Percentiles rank a stretch among this genome's conserved stretches.
Conservation (phyloP, 805 yeast species). For the Schwanniomyces polymorphus region DNA sequence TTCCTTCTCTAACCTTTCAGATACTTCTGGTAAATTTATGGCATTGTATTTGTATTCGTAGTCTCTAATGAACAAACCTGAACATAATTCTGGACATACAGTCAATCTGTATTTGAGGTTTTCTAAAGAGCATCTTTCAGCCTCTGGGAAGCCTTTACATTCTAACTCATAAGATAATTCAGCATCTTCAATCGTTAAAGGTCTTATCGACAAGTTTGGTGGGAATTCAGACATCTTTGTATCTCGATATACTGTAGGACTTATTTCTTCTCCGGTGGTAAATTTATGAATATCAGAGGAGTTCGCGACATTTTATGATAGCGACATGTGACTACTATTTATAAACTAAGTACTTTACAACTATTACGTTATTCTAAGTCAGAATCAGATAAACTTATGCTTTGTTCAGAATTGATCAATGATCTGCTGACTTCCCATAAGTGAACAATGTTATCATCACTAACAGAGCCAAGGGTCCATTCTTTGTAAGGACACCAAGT, state of each 20-base stretch:
- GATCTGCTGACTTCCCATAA: constrained; percentile 50
- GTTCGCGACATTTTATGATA: not conserved
- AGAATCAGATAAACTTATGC: constrained; percentile 10
- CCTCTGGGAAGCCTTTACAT: constrained; percentile 62
- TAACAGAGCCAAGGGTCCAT: constrained; percentile 72
- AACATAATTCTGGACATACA: constrained; percentile 85
- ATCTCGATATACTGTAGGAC: not conserved
- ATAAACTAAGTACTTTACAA: not conserved
- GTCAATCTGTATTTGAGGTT: constrained; percentile 66
- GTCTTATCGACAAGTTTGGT: constrained; percentile 59
- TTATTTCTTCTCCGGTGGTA: not conserved
- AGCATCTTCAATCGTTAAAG: constrained; percentile 73
- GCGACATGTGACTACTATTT: not conserved
- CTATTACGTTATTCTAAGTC: constrained; percentile 22
- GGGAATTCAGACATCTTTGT: constrained; percentile 43
- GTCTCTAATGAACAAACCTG: constrained; percentile 81
- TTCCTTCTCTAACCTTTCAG: constrained; percentile 30
- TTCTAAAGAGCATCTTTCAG: constrained; percentile 68
- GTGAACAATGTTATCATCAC: constrained; percentile 62
- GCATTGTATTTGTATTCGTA: constrained; percentile 49
- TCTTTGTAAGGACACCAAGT: constrained; percentile 69
- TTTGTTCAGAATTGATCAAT: constrained; percentile 20
- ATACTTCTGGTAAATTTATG: constrained; percentile 41
- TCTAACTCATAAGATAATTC: constrained; percentile 65
- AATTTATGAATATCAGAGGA: not conserved